Conservation (phyloP, 306 rosid species). For the Prunus mira region DNA sequence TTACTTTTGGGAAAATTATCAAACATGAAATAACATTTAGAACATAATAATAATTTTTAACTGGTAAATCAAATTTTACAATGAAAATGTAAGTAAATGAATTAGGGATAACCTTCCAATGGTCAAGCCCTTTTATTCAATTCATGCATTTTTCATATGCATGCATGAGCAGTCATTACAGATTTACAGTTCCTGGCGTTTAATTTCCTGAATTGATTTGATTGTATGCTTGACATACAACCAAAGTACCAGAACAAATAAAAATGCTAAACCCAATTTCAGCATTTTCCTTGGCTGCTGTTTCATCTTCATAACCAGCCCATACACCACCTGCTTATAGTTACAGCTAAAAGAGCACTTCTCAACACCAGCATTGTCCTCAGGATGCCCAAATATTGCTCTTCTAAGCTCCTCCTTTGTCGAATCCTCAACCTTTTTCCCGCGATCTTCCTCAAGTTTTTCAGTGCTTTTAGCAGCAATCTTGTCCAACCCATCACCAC, state of each 20-base stretch:
- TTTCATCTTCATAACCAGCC: slow-evolving; percentile 29
- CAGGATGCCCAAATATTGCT: not conserved
- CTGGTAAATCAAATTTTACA: not conserved
- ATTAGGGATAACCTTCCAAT: not conserved
- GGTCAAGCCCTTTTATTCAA: not conserved
- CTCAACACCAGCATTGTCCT: not conserved
- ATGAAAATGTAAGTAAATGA: not conserved
- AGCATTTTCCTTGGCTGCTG: slow-evolving; percentile 30
- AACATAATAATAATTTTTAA: not conserved
- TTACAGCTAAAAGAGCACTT: not conserved
- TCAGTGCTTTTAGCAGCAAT: not conserved
- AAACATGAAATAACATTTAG: not conserved
- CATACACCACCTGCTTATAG: slow-evolving; percentile 2
- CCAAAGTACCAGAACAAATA: slow-evolving; percentile 34
- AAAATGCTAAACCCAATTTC: slow-evolving; percentile 32
- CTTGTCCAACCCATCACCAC: not conserved
- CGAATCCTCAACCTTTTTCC: not conserved
- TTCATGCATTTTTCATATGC: not conserved
- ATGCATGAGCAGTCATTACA: not conserved
- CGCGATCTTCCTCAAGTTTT: not conserved
- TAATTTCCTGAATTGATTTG: slow-evolving; percentile 18
- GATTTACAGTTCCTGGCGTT: slow-evolving; percentile 12
- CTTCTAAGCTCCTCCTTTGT: not conserved
- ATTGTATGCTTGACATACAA: slow-evolving; percentile 29
- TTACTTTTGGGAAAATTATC: not conserved